These are phyloP conservation scores for Tricholoma hemisulphureum DNA, from an alignment of 768 basidiomycete genomes.

Conservation along the genomic window DNA sequence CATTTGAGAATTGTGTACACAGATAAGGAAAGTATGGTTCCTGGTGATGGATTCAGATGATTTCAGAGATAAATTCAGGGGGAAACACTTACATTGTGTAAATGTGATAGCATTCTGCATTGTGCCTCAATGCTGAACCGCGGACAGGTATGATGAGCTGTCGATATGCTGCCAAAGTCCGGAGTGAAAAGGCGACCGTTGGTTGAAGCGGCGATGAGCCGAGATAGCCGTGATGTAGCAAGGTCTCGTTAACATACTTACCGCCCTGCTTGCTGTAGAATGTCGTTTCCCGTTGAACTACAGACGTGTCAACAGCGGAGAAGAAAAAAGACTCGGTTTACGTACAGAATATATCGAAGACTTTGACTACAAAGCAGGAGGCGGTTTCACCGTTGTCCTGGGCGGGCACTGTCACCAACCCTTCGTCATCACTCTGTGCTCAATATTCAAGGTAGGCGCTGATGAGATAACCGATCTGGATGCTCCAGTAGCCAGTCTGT, in stretches of 20 bases:
- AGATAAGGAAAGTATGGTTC: not conserved
- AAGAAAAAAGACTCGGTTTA: not conserved
- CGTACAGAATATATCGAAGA: not conserved
- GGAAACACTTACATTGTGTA: conserved; percentile 9
- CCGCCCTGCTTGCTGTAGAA: not conserved
- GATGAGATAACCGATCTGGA: conserved; percentile 7
- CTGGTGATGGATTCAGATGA: not conserved
- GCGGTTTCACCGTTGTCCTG: not conserved
- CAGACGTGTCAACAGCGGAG: not conserved
- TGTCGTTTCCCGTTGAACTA: not conserved
- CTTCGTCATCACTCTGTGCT: not conserved
- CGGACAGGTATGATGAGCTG: conserved; percentile 4
- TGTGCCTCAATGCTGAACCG: conserved; percentile 8
- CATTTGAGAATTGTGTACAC: no score
- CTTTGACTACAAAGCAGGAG: not conserved
- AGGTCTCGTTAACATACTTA: conserved; percentile 7
- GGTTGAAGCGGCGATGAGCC: conserved; percentile 9
- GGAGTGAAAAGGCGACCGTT: conserved; percentile 7
- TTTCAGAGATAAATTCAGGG: not conserved
- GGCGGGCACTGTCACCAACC: not conserved
- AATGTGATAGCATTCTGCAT: conserved; percentile 8
- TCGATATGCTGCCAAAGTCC: conserved; percentile 1
- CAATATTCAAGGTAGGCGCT: conserved; percentile 8
- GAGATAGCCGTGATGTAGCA: conserved; percentile 8
- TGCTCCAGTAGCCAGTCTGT: conserved; percentile 5